Conservation (phyloP, 768 basidiomycete genomes). For the Trichaptum fuscoviolaceum region DNA sequence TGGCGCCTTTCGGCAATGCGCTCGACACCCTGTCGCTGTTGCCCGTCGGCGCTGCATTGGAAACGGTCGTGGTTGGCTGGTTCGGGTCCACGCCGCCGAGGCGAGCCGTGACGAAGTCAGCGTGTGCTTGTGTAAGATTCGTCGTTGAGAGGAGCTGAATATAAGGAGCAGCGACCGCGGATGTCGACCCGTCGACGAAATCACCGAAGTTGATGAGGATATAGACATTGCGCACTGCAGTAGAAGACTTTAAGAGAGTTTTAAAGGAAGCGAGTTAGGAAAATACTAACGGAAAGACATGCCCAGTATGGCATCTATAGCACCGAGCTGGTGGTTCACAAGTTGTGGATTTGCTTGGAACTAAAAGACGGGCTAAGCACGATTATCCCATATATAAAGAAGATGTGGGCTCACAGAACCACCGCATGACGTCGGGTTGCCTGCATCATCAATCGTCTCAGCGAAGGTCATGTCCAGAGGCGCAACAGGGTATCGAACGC, state of each 20-base stretch:
- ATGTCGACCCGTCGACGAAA: constrained; percentile 17
- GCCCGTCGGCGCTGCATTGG: too few relatives aligned
- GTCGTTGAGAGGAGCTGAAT: constrained; percentile 20
- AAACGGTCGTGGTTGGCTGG: too few relatives aligned
- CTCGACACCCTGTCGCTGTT: too few relatives aligned
- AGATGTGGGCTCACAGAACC: constrained; percentile 13
- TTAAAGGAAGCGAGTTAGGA: background rate
- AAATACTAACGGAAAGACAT: constrained; percentile 14
- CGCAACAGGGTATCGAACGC: constrained; percentile 16
- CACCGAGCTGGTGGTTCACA: background rate
- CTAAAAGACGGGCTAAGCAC: too few relatives aligned
- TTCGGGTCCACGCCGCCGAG: constrained; percentile 8
- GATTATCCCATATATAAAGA: too few relatives aligned
- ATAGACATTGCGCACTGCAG: constrained; percentile 18
- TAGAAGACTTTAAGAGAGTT: background rate
- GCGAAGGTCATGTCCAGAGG: constrained; percentile 18
- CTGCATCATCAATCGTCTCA: constrained; percentile 1
- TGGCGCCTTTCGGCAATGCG: too few relatives aligned
- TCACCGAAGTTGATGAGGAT: constrained; percentile 21
- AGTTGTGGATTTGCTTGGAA: constrained; percentile 13
- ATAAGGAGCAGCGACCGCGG: constrained; percentile 15
- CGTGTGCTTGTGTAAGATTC: constrained; percentile 13
- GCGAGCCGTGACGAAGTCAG: constrained; percentile 17
- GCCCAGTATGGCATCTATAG: constrained; percentile 16
- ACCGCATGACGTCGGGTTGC: constrained; percentile 9